These are phyloP conservation scores for Neospermospora avenae DNA, from an alignment of 2,329 filamentous ascomycete genomes.

Conservation along the genomic window DNA sequence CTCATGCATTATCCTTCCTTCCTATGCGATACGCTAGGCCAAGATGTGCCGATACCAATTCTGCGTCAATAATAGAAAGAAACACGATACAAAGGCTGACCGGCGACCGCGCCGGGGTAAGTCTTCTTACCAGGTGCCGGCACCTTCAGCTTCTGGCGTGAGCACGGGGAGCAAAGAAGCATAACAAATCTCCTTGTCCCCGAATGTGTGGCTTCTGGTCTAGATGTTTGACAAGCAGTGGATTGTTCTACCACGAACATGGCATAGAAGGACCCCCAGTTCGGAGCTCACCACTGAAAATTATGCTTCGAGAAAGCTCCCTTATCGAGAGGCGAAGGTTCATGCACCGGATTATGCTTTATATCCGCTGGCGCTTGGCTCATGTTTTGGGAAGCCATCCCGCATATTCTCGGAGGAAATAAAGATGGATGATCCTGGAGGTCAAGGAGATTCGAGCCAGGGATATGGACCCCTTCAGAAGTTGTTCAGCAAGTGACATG, in stretches of 20 bases:
- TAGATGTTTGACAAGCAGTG: not conserved
- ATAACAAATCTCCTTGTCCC: not conserved
- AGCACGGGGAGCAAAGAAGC: not conserved
- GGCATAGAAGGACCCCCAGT: not conserved
- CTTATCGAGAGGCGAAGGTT: not conserved
- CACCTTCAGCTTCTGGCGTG: not conserved
- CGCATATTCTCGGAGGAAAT: not conserved
- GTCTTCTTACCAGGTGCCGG: not conserved
- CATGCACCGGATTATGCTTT: not conserved
- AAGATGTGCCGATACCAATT: not conserved
- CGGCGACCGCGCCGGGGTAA: not conserved
- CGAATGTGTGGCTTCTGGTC: not conserved
- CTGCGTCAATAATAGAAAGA: not conserved
- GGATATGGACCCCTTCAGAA: not conserved
- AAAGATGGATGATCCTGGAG: not conserved
- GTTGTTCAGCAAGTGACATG: not conserved
- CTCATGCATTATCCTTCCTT: not conserved
- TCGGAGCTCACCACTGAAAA: slow-evolving; percentile 1
- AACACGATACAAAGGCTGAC: not conserved
- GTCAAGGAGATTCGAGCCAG: not conserved
- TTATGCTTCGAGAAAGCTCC: slow-evolving; percentile 11
- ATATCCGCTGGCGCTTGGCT: not conserved
- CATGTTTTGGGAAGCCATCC: not conserved
- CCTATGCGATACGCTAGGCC: not conserved
- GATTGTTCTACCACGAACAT: not conserved